Percentiles rank a stretch among this genome's conserved stretches.
phyloP scores from a whole-genome alignment of 2,329 filamentous ascomycete genomes.

The Lachnellula subtilissima region DNA sequence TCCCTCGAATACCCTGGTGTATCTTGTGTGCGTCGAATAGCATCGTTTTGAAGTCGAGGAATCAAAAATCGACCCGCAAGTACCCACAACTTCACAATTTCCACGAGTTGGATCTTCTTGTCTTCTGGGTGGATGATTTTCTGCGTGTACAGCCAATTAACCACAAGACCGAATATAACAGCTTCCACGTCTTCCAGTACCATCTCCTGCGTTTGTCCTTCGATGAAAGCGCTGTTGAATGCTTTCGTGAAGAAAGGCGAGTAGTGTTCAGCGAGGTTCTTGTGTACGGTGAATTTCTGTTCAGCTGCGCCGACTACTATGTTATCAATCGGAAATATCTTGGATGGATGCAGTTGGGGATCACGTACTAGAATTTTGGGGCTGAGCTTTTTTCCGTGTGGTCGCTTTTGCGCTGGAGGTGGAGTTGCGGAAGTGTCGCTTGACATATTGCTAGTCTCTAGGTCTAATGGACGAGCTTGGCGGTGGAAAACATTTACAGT shows the following conservation, averaged over 20 bases:
- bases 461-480: too few species aligned
- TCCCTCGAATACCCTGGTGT: not conserved
- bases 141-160: constrained; percentile 5
- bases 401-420: too few species aligned
- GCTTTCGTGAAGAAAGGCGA: constrained; percentile 5
- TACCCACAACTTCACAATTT: constrained; percentile 6
- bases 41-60: constrained; percentile 9
- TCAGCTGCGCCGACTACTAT: not conserved
- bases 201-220: not conserved
- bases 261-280: not conserved
- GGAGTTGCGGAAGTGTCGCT: too few species aligned
- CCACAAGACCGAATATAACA: not conserved
- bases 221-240: constrained; percentile 1
- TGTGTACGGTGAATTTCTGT: constrained; percentile 8
- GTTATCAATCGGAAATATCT: too few species aligned
- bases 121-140: not conserved
- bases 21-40: not conserved
- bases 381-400: too few species aligned
- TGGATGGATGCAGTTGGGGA: too few species aligned
- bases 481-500: too few species aligned
- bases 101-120: not conserved
- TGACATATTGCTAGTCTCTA: too few species aligned
- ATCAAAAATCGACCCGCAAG: constrained; percentile 8
- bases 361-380: too few species aligned
- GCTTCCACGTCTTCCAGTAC: not conserved